These are phyloP conservation scores for Podospora bellae-mahoneyi DNA, from an alignment of 495 filamentous ascomycete species.

Conservation along the genomic window DNA sequence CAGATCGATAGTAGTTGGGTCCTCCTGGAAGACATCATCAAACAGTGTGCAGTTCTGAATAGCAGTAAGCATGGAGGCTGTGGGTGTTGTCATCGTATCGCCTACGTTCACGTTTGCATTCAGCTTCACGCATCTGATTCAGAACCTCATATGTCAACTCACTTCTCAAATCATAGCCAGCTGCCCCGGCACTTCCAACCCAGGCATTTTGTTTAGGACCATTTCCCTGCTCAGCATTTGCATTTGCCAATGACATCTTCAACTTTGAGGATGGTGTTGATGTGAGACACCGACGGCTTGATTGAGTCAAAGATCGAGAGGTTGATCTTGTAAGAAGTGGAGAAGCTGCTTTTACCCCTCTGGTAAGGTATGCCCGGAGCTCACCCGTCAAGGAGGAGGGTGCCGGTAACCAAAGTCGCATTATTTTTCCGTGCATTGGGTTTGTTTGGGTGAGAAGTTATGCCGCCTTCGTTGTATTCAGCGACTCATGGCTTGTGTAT, in stretches of 20 bases:
- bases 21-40: constrained; percentile 84
- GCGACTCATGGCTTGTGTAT: background rate
- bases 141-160: constrained; percentile 14
- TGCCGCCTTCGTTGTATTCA: background rate
- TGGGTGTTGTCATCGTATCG: constrained; percentile 87
- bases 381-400: background rate
- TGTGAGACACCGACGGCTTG: background rate
- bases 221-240: background rate
- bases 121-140: background rate
- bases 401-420: background rate
- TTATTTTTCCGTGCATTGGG: background rate
- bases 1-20: constrained; percentile 71
- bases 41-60: constrained; percentile 58
- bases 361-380: background rate
- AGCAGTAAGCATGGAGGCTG: constrained; percentile 69
- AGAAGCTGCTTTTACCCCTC: background rate
- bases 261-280: background rate
- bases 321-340: background rate
- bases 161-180: constrained; percentile 45
- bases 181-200: constrained; percentile 43
- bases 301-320: background rate
- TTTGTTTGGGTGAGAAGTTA: background rate
- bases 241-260: constrained; percentile 6
- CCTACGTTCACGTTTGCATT: constrained; percentile 32
- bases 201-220: constrained; percentile 27